These are phyloP conservation scores for Colletotrichum tropicicola DNA, from an alignment of 2,329 filamentous ascomycete genomes.

Conservation along the genomic window DNA sequence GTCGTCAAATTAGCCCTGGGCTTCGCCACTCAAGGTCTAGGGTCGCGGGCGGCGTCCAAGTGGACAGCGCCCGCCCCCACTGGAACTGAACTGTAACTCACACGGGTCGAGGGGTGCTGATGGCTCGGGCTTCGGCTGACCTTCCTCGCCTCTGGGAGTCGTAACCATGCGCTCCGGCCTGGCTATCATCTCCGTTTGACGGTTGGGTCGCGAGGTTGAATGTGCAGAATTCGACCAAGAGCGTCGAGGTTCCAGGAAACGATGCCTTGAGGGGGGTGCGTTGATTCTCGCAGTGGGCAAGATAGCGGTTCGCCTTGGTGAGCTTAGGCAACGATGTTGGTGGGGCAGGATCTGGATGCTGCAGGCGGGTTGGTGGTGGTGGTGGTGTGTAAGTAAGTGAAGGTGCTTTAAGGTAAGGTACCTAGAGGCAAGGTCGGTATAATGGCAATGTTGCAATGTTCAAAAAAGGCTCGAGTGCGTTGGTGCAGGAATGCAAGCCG, in stretches of 20 bases:
- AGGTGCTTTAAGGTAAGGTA: too few species aligned
- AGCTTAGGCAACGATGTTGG: background rate
- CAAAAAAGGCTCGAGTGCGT: background rate
- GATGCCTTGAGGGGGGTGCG: background rate
- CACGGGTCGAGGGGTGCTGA: slow-evolving; percentile 14
- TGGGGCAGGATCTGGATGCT: background rate
- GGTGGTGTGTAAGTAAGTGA: too few species aligned
- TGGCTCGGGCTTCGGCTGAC: background rate
- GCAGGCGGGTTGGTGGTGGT: background rate
- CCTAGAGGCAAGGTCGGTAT: too few species aligned
- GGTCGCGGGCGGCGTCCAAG: background rate
- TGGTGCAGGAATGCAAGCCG: background rate
- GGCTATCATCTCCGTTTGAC: slow-evolving; percentile 9
- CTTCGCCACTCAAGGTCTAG: background rate
- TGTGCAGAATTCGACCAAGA: background rate
- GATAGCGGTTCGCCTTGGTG: background rate
- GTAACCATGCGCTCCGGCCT: background rate
- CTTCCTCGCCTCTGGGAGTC: background rate
- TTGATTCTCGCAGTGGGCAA: background rate
- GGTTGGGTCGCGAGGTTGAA: background rate
- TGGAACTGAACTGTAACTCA: background rate
- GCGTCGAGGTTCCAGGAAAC: background rate
- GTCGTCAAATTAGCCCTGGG: background rate
- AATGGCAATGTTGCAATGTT: too few species aligned
- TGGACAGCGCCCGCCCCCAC: background rate